Conservation (phyloP, 2,329 filamentous ascomycete species). For the Hypomyces rosellus region DNA sequence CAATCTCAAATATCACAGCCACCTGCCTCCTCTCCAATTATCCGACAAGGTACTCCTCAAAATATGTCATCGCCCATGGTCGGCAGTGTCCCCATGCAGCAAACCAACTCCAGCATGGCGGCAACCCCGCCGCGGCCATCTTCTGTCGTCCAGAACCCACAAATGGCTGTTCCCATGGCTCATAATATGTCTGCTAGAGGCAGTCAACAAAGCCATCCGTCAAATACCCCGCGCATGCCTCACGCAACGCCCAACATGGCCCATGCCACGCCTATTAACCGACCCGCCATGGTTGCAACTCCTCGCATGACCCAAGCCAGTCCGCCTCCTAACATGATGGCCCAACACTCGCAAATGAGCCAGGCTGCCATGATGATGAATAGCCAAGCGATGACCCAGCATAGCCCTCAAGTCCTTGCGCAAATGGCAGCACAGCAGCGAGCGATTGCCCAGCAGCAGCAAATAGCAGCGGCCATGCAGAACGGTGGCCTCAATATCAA, state of each 20-base stretch:
- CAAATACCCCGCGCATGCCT: slow-evolving; percentile 57
- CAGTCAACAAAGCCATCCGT: slow-evolving; percentile 60
- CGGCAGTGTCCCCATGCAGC: slow-evolving; percentile 56
- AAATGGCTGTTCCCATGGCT: slow-evolving; percentile 54
- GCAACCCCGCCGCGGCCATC: slow-evolving; percentile 61
- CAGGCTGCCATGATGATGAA: slow-evolving; percentile 46
- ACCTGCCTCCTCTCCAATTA: slow-evolving; percentile 61
- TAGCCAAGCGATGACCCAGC: slow-evolving; percentile 36
- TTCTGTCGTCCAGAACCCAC: slow-evolving; percentile 56
- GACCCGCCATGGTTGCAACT: slow-evolving; percentile 47
- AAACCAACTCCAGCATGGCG: slow-evolving; percentile 61
- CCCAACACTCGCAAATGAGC: slow-evolving; percentile 49
- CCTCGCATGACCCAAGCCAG: slow-evolving; percentile 59
- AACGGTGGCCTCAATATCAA: slow-evolving; percentile 29
- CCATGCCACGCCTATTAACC: slow-evolving; percentile 53
- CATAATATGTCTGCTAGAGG: slow-evolving; percentile 58
- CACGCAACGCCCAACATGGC: slow-evolving; percentile 55
- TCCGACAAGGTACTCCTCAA: slow-evolving; percentile 57
- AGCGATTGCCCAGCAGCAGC: slow-evolving; percentile 38
- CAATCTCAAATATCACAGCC: slow-evolving; percentile 53
- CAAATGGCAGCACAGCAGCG: slow-evolving; percentile 46
- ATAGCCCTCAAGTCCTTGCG: slow-evolving; percentile 34
- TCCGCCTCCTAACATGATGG: slow-evolving; percentile 54
- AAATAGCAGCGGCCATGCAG: slow-evolving; percentile 37
- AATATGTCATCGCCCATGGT: slow-evolving; percentile 61